These are phyloP conservation scores for Chaetomidium leptoderma DNA, from an alignment of 495 filamentous ascomycete genomes.

Conservation along the genomic window DNA sequence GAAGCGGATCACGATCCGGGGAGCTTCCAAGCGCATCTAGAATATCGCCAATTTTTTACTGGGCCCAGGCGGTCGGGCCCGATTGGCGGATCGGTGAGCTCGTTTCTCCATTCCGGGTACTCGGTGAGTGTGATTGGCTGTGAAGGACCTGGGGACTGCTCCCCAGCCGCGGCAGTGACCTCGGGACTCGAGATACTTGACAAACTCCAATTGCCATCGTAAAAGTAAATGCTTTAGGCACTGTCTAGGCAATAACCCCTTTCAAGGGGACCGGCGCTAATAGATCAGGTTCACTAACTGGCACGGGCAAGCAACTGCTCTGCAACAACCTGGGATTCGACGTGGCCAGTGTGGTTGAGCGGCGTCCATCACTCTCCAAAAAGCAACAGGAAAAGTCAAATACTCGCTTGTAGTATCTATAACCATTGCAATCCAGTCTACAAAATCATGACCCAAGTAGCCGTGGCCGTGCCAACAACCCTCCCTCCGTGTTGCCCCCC, in stretches of 20 bases:
- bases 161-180: too few species aligned
- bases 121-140: conserved; percentile 18
- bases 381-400: background rate
- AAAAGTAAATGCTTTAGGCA: too few species aligned
- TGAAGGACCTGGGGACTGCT: background rate
- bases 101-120: too few species aligned
- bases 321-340: too few species aligned
- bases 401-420: background rate
- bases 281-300: too few species aligned
- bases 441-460: background rate
- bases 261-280: too few species aligned
- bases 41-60: conserved; percentile 31
- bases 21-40: conserved; percentile 35
- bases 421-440: conserved; percentile 6
- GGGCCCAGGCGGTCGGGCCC: conserved; percentile 12
- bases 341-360: too few species aligned
- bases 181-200: too few species aligned
- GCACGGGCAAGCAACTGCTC: too few species aligned
- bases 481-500: background rate
- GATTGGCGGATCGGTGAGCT: conserved; percentile 15
- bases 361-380: too few species aligned
- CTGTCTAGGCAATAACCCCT: too few species aligned
- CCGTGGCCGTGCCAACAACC: background rate
- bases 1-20: conserved; percentile 18
- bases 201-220: too few species aligned